A percentile compares a stretch with the other conserved stretches of the same genome.
These are phyloP conservation scores for Ganoderma multipileum DNA, from an alignment of 1,284 basidiomycete species.

Conservation along the genomic window DNA sequence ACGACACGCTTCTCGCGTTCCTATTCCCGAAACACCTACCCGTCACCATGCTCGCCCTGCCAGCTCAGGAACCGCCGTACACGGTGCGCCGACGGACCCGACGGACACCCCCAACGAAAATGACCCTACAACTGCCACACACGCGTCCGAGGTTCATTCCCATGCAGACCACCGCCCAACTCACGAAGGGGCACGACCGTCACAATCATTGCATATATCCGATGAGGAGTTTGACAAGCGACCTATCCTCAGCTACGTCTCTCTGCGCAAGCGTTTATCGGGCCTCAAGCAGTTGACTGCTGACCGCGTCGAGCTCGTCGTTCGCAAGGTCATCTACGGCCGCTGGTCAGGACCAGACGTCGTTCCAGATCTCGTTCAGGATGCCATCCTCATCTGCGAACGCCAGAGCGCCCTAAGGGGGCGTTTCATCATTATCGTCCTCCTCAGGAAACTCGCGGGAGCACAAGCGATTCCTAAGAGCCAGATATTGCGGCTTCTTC, in stretches of 20 bases:
- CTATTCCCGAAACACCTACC: background rate
- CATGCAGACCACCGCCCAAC: background rate
- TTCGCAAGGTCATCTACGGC: background rate
- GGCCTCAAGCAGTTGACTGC: conserved; percentile 3
- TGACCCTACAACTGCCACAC: background rate
- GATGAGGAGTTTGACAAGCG: conserved; percentile 2
- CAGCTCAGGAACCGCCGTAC: conserved; percentile 9
- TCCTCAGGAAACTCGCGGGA: conserved; percentile 15
- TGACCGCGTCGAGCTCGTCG: background rate
- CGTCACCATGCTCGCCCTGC: conserved; percentile 18
- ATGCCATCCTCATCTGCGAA: conserved; percentile 15
- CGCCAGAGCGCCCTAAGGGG: conserved; percentile 6
- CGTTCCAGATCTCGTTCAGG: conserved; percentile 14
- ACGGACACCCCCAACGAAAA: background rate
- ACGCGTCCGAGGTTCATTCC: background rate
- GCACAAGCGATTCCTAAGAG: conserved; percentile 13
- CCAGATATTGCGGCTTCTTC: conserved; percentile 20
- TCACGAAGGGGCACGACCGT: background rate
- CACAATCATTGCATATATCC: background rate
- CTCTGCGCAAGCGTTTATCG: background rate
- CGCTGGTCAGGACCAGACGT: background rate
- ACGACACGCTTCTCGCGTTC: conserved; percentile 14
- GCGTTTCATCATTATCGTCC: background rate
- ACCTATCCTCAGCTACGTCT: conserved; percentile 7
- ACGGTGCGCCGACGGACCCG: background rate